Conservation (phyloP, 768 basidiomycete species). For the Auricularia sp. region DNA sequence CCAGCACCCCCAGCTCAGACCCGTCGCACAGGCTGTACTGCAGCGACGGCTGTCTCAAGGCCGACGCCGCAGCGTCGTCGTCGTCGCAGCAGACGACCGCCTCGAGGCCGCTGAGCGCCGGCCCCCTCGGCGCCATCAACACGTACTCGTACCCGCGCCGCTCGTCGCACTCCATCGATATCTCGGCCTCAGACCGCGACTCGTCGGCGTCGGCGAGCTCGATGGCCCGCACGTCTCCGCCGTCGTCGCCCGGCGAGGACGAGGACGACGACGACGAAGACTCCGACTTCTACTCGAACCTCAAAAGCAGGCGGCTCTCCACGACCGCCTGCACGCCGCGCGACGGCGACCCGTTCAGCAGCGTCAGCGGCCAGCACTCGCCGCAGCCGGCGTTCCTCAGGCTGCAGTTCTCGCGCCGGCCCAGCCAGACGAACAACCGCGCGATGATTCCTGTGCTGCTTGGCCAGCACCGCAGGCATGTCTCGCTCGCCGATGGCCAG, state of each 20-base stretch:
- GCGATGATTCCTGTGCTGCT: neutral
- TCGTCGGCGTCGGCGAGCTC: neutral
- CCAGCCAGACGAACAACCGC: neutral
- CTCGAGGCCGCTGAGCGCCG: neutral
- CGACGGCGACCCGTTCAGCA: neutral
- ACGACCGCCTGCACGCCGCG: neutral
- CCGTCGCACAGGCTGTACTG: neutral
- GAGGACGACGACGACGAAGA: neutral
- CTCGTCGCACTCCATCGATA: neutral
- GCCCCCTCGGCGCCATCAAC: neutral
- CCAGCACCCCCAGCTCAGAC: neutral
- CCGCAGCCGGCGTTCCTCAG: neutral
- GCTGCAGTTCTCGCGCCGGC: neutral
- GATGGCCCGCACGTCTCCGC: neutral
- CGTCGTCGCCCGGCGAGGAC: neutral
- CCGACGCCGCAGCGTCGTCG: neutral
- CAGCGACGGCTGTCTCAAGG: neutral
- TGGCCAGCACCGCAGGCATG: neutral
- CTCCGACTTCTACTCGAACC: neutral
- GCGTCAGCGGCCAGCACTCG: neutral
- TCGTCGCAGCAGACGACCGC: neutral
- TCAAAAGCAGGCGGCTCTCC: neutral
- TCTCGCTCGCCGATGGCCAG: neutral
- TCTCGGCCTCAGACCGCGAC: neutral
- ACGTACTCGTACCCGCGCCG: constrained; percentile 1